These are phyloP conservation scores for Aspergillus bridgeri DNA, from an alignment of 495 filamentous ascomycete species.

Conservation along the genomic window DNA sequence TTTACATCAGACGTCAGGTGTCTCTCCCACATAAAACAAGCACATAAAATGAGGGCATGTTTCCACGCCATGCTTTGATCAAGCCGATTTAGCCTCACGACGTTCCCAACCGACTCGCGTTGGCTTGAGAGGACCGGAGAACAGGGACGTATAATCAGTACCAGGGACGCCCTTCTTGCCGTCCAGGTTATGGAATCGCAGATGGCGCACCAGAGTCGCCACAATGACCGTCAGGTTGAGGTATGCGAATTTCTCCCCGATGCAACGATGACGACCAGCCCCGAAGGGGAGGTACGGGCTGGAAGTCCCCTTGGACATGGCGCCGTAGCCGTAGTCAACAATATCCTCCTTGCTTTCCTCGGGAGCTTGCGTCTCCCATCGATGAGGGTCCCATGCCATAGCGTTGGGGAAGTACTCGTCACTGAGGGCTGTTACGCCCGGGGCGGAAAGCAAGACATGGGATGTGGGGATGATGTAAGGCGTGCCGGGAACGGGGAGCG, in stretches of 20 bases:
- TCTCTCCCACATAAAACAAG: too few species aligned
- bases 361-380: slow-evolving; percentile 45
- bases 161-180: too few species aligned
- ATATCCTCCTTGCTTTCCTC: slow-evolving; percentile 40
- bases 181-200: too few species aligned
- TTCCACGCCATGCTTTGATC: too few species aligned
- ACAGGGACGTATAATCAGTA: too few species aligned
- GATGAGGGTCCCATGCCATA: slow-evolving; percentile 50
- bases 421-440: slow-evolving; percentile 44
- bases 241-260: slow-evolving; percentile 57
- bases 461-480: slow-evolving; percentile 46
- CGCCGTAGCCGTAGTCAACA: slow-evolving; percentile 47
- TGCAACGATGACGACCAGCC: slow-evolving; percentile 54
- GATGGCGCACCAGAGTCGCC: too few species aligned
- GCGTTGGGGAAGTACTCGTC: slow-evolving; percentile 45
- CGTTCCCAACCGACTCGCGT: too few species aligned
- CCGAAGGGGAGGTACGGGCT: slow-evolving; percentile 57
- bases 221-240: too few species aligned
- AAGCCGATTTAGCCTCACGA: too few species aligned
- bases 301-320: slow-evolving; percentile 48
- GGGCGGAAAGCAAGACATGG: slow-evolving; percentile 47
- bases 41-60: too few species aligned
- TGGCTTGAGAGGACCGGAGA: too few species aligned
- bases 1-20: too few species aligned
- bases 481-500: slow-evolving; percentile 48